phyloP scores from a whole-genome alignment of 345 rosid species.

The Acer saccharum region DNA sequence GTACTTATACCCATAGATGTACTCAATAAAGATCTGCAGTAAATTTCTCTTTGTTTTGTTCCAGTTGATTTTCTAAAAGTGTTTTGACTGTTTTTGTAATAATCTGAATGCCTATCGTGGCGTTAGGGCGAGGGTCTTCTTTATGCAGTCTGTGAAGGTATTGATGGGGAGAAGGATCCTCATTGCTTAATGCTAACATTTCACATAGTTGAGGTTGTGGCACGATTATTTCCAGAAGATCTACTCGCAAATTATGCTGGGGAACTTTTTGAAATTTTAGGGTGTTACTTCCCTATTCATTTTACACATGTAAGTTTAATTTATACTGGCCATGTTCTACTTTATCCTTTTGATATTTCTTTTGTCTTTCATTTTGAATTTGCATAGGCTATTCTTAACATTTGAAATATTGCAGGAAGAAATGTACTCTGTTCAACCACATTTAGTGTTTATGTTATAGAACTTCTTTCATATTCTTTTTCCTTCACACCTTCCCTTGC shows the following conservation, averaged over 20 bases:
- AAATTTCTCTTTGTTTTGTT: not conserved
- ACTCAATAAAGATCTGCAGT: not conserved
- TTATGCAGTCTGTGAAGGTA: slow-evolving; percentile 67
- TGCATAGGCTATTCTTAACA: not conserved
- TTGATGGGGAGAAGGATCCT: slow-evolving; percentile 94
- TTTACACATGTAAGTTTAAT: slow-evolving; percentile 83
- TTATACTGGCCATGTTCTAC: not conserved
- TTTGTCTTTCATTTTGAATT: slow-evolving; percentile 3
- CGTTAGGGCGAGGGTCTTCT: slow-evolving; percentile 63
- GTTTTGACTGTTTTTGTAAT: slow-evolving; percentile 11
- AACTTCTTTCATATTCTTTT: not conserved
- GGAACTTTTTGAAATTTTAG: slow-evolving; percentile 64
- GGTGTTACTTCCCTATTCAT: slow-evolving; percentile 87
- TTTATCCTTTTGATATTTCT: not conserved
- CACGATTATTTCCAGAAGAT: slow-evolving; percentile 64
- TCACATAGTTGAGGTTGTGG: slow-evolving; percentile 71
- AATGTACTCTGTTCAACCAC: not conserved
- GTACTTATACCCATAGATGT: not conserved
- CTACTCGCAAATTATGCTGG: slow-evolving; percentile 58
- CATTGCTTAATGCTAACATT: slow-evolving; percentile 77
- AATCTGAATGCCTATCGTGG: slow-evolving; percentile 18
- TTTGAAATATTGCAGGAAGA: not conserved
- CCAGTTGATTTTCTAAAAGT: not conserved
- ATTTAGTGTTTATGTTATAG: slow-evolving; percentile 3
- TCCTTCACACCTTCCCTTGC: not conserved